These are phyloP conservation scores for Neurospora discreta DNA, from an alignment of 495 filamentous ascomycete genomes.

Conservation along the genomic window DNA sequence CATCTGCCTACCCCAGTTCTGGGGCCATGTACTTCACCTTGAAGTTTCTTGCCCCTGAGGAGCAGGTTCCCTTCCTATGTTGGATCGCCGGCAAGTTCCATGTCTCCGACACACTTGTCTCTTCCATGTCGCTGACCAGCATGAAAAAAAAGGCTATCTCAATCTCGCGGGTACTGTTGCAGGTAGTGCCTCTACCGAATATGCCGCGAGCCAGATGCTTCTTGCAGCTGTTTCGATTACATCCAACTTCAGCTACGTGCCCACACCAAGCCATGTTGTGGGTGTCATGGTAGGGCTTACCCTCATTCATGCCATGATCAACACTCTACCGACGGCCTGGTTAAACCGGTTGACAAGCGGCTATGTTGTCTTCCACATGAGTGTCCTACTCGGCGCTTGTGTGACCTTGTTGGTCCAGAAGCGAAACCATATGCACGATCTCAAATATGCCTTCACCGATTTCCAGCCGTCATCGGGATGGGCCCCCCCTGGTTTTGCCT, in stretches of 20 bases:
- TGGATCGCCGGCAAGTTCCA: constrained; percentile 31
- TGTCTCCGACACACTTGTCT: neutral
- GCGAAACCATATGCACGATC: constrained; percentile 42
- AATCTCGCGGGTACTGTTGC: constrained; percentile 57
- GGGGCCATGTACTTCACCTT: constrained; percentile 43
- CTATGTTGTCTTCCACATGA: constrained; percentile 56
- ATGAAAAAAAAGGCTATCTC: constrained; percentile 43
- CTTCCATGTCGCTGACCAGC: neutral
- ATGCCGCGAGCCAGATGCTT: constrained; percentile 56
- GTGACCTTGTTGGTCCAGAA: constrained; percentile 49
- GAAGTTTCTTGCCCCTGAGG: constrained; percentile 30
- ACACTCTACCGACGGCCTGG: constrained; percentile 49
- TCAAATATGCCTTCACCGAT: constrained; percentile 53
- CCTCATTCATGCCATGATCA: constrained; percentile 43
- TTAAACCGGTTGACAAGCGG: constrained; percentile 54
- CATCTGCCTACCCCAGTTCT: constrained; percentile 48
- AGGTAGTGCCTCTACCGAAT: constrained; percentile 55
- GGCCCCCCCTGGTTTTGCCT: constrained; percentile 53
- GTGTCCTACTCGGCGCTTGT: constrained; percentile 44
- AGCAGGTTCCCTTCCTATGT: constrained; percentile 33
- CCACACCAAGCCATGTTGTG: constrained; percentile 41
- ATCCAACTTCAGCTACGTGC: constrained; percentile 41
- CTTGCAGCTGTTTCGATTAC: constrained; percentile 55
- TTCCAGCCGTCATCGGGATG: constrained; percentile 50
- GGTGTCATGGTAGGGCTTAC: constrained; percentile 52